Base-by-base conservation (phyloP, 345 rosid genomes). In the Barbarea vulgaris region DNA sequence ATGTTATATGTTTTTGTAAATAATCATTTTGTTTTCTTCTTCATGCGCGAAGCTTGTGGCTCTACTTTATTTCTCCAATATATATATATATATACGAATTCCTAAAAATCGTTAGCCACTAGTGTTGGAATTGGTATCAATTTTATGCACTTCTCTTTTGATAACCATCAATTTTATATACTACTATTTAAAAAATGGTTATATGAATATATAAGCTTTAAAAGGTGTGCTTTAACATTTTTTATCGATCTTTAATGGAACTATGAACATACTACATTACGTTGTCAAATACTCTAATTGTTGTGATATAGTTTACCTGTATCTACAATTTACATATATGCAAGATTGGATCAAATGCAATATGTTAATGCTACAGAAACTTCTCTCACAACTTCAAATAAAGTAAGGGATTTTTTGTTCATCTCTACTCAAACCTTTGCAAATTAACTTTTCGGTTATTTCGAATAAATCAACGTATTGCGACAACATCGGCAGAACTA, bases 1-100 rank as follows among this genome's bases (percentile, higher is more conserved):
- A 62, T 52, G 60, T 60, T 53, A 14, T 42, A 63, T 9, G 24
- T 62, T 72, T 61, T 44, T 6, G 19, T n/a, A 36, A 37, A 36
- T 34, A 36, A 24, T 72, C 68, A 61, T 48, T 72, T 72, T 19
- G 52, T 50, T 60, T 70, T 6, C 36, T 24, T 54, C 18, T 53
- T 37, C 25, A 19, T n/a, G 42, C 30, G 21, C 33, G 24, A 56
- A 69, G 15, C 25, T 36, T 15, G 41, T 72, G 76, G 61, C n/a
- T 27, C 22, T 37, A 9, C 69, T 72, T 50, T 69, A 72, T 61
- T 59, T n/a, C 14, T 47, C 31, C 52, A 34, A 34, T 0, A 3
- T 3, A 11, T 39, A 11, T 11, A 3, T 14, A 0, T 69, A 69
- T 17, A 44, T 57, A 24, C 42, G 2, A 50, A 54, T 3, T 39